A percentile compares a stretch with the other conserved stretches of the same genome.
phyloP scores from a whole-genome alignment of 2,329 filamentous ascomycete species.

The Alternaria longipes region DNA sequence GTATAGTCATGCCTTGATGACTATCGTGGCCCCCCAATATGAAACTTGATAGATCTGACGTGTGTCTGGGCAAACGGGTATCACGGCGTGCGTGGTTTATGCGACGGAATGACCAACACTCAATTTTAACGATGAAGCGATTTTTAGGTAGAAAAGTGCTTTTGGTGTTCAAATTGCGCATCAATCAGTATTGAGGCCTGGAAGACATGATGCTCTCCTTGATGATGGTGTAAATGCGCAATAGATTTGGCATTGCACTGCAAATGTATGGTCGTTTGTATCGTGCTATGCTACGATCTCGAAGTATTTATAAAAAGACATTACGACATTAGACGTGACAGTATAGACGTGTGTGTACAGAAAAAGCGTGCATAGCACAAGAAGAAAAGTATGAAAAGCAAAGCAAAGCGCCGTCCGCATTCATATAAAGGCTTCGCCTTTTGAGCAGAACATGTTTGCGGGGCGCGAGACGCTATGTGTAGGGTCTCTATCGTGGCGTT shows the following conservation, averaged over 20 bases:
- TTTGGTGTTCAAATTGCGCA: not conserved
- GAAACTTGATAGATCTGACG: not conserved
- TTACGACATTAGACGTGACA: not conserved
- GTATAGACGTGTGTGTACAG: not conserved
- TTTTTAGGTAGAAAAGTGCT: not conserved
- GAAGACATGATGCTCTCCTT: not conserved
- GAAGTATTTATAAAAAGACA: not conserved
- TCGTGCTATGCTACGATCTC: not conserved
- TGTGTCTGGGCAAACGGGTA: conserved; percentile 3
- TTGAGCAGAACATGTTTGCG: not conserved
- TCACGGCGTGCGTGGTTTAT: conserved; percentile 2
- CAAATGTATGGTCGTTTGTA: not conserved
- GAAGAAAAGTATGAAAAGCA: not conserved
- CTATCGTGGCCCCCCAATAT: not conserved
- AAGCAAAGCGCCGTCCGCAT: not conserved
- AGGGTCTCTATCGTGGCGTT: not conserved
- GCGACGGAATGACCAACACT: not conserved
- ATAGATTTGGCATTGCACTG: not conserved
- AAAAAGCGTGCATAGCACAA: not conserved
- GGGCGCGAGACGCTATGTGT: not conserved
- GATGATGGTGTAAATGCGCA: not conserved
- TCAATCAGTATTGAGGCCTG: not conserved
- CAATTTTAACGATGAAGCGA: not conserved
- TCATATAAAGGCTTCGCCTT: not conserved
- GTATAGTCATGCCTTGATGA: not conserved